A percentile compares a stretch with the other conserved stretches of the same genome.
These are phyloP conservation scores for Diaporthe citri DNA, from an alignment of 2,329 filamentous ascomycete genomes.

Conservation along the genomic window DNA sequence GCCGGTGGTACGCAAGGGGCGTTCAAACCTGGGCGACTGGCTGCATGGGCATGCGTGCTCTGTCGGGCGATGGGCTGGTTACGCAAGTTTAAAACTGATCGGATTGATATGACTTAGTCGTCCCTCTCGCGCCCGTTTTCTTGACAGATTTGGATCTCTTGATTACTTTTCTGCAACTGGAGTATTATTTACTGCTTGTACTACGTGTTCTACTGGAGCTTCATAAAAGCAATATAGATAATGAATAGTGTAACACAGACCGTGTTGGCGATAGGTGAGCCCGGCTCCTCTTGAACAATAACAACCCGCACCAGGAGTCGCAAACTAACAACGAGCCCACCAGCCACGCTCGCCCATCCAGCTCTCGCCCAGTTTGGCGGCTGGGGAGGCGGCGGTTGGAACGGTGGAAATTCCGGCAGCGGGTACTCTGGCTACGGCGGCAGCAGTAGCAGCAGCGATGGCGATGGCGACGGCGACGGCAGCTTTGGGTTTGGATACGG, in stretches of 20 bases:
- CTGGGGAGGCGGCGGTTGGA: slow-evolving; percentile 19
- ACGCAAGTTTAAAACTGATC: neutral
- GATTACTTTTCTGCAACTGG: neutral
- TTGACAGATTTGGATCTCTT: neutral
- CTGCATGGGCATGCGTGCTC: neutral
- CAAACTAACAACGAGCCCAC: neutral
- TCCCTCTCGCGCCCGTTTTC: neutral
- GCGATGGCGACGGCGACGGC: neutral
- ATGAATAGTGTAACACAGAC: slow-evolving; percentile 11
- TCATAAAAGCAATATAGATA: neutral
- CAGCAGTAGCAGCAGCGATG: neutral
- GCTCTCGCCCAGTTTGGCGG: slow-evolving; percentile 31
- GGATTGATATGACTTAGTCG: neutral
- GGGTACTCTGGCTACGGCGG: slow-evolving; percentile 3
- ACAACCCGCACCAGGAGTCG: too few relatives aligned
- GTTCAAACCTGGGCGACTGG: neutral
- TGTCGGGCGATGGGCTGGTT: neutral
- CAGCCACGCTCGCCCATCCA: neutral
- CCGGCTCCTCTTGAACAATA: neutral
- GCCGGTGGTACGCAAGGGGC: neutral
- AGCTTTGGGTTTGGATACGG: neutral
- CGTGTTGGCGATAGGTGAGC: slow-evolving; percentile 31
- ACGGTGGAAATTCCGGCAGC: neutral
- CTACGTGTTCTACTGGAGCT: neutral
- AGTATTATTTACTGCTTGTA: neutral